Conservation (phyloP, 768 basidiomycete genomes). For the Leccinum ochraceum region DNA sequence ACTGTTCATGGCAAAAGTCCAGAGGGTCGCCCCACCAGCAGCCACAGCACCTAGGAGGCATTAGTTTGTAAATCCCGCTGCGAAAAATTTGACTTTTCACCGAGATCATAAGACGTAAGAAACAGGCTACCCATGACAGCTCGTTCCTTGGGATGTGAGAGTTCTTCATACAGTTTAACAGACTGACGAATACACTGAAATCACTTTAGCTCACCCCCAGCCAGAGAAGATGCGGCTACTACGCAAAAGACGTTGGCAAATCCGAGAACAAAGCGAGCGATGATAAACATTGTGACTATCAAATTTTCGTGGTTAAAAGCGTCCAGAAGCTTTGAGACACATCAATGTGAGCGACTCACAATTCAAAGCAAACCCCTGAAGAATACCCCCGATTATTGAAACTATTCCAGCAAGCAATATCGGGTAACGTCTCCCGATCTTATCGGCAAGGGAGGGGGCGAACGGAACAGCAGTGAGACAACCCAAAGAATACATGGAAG, state of each 20-base stretch:
- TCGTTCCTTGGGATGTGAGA: slow-evolving; percentile 11
- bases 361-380: slow-evolving; percentile 19
- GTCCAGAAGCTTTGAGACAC: not conserved
- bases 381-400: slow-evolving; percentile 12
- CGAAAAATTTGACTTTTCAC: not conserved
- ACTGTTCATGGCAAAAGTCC: slow-evolving; percentile 57
- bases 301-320: not conserved
- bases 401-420: slow-evolving; percentile 17
- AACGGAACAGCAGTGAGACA: slow-evolving; percentile 54
- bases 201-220: slow-evolving; percentile 16
- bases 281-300: slow-evolving; percentile 16
- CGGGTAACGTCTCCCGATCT: slow-evolving; percentile 14
- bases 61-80: not conserved
- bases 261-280: slow-evolving; percentile 23
- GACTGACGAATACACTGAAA: no score
- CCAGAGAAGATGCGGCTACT: slow-evolving; percentile 21
- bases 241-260: slow-evolving; percentile 13
- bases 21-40: slow-evolving; percentile 56
- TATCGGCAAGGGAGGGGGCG: slow-evolving; percentile 12
- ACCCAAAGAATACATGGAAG: slow-evolving; percentile 61
- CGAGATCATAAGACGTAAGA: not conserved
- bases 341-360: slow-evolving; percentile 7
- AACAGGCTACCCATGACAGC: not conserved
- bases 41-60: slow-evolving; percentile 6
- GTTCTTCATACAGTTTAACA: not conserved